Evolutionary conservation across 1,139 yeast genomes (phyloP), one percentile per base, ranked within the genome.

Genomic region (Sugiyamaella grinbergsii): DNA sequence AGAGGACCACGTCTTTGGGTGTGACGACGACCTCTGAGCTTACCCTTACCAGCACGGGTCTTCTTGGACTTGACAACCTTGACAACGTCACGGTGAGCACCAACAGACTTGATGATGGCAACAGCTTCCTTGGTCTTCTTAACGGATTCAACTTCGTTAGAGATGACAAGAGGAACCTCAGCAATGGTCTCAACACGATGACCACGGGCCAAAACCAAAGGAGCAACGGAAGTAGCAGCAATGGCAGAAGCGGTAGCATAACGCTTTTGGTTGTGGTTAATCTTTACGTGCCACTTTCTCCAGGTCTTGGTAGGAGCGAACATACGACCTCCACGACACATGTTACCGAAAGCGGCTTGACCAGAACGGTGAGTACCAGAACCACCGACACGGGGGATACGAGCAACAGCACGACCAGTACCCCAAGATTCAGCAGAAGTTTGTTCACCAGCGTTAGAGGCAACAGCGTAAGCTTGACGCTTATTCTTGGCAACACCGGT

Each of bases 311-410:
- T 93, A 78, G 98, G 98, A 78, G 98, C 97, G 74, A 93, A 93
- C 98, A 93, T 93, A 82, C 98, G 96, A 82, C 98, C 98, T 78
- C 98, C 97, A 82, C 98, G 93, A 85, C 98, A 93, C 98, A 93
- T 93, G 94, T 93, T 93, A 85, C 98, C 98, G 83, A 93, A 93
- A 75, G 98, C 98, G 78, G 91, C 98, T 81, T 93, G 98, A 78
- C 98, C 98, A 66, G 98, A 84, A 82, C 98, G 93, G 95, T 90
- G 97, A 76, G 98, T 93, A 87, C 98, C 98, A 76, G 96, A 91
- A 82, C 98, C 98, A 80, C 96, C 96, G 75, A 93, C 98, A 85
- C 98, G 91, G 82, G 98, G 98, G 78, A 93, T 91, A 85, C 98
- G 93, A 81, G 98, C 98, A 74, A 93, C 97, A 80, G 98, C 98